Base-by-base conservation (phyloP, 2,329 filamentous ascomycete species). In the Paecilomyces dactylethromorphus region DNA sequence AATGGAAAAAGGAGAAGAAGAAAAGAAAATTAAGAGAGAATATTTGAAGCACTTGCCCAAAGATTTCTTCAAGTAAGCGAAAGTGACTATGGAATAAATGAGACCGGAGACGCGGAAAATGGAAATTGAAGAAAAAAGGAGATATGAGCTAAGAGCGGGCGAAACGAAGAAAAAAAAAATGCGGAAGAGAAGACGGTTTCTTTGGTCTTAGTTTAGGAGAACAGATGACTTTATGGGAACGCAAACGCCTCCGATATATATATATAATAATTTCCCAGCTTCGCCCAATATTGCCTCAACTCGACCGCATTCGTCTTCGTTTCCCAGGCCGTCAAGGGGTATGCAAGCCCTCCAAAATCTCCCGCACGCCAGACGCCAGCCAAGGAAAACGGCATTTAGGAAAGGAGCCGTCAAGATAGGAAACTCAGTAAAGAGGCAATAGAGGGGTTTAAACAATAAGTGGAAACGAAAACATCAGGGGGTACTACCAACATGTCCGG, bases 311-410 rank as follows among this genome's bases (percentile, higher is more conserved):
- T 29, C 55, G 58, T 57, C 55, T 59, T 51, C 49, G 51, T 59
- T 59, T 54, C 33, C 35, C 58, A 57, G 31, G 55, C 55, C 58
- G 58, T 56, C 53, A 59, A 39, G 35, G 51, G 49, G 21, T 59
- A 56, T 53, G 54, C 54, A 35, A 56, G 54, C 54, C 53, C 57
- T 32, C 29, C 53, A 52, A 55, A 58, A 45, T 24, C 50, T 52
- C 50, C 50, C 50, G 50, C 50, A 52, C 50, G 50, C 50, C 50
- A 52, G 50, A 52, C 54, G 54, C 57, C 57, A 39, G 31, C 26
- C 35, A 39, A 39, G 21, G 54, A 31, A 55, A 55, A 55, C 22
- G 39, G 32, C 54, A 49, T 55, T 33, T 18, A 31, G 35, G 21
- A 39, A 55, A 39, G 35, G 6, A 45, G 32, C n/a, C 29, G 26